Conservation (phyloP, 306 rosid species). For the Lagenaria siceraria region DNA sequence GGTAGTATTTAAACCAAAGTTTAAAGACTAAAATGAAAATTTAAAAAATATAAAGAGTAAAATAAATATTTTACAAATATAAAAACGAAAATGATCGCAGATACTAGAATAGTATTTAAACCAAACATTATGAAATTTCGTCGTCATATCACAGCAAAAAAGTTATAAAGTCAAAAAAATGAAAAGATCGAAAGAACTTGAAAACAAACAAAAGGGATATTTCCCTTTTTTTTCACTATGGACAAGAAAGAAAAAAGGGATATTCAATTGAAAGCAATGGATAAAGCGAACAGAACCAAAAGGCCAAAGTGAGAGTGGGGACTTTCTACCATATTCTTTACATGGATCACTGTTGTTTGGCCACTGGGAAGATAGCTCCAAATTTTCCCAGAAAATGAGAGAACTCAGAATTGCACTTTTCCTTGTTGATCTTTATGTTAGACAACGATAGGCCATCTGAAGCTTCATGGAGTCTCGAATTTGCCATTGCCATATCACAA, state of each 20-base stretch:
- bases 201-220: not conserved
- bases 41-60: too few relatives aligned
- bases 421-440: not conserved
- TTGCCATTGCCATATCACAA: not conserved
- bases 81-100: too few relatives aligned
- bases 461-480: not conserved
- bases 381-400: not conserved
- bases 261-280: not conserved
- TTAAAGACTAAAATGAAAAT: too few relatives aligned
- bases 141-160: too few relatives aligned
- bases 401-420: not conserved
- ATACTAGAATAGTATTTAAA: too few relatives aligned
- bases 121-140: too few relatives aligned
- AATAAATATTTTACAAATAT: too few relatives aligned
- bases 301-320: too few relatives aligned
- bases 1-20: too few relatives aligned
- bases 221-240: not conserved
- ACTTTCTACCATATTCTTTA: too few relatives aligned
- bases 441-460: not conserved
- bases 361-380: not conserved
- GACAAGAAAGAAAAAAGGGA: not conserved
- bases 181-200: too few relatives aligned
- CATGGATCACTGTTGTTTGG: not conserved
- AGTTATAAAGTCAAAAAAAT: too few relatives aligned
- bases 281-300: not conserved